Percentiles rank a stretch among this genome's conserved stretches.
phyloP scores from a whole-genome alignment of 108 stramenopile genomes.

The Mediolabrus comicus region DNA sequence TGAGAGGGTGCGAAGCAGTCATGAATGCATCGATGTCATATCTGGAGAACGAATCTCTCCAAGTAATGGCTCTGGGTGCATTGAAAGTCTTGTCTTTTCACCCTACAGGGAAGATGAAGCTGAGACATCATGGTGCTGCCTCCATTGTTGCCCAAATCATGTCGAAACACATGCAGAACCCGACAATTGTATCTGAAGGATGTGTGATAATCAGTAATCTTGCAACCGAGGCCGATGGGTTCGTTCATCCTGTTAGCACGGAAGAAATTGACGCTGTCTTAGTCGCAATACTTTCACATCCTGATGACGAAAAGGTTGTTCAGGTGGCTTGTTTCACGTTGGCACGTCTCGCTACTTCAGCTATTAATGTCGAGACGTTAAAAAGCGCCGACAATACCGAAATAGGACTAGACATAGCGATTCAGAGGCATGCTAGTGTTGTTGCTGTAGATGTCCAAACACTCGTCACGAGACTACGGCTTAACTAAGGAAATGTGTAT shows the following conservation, averaged over 20 bases:
- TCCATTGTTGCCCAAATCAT: slow-evolving; percentile 26
- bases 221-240: slow-evolving; percentile 18
- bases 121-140: slow-evolving; percentile 5
- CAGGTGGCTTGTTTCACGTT: slow-evolving; percentile 33
- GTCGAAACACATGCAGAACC: slow-evolving; percentile 14
- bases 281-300: slow-evolving; percentile 13
- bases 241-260: slow-evolving; percentile 16
- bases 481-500: no score
- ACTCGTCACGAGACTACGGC: slow-evolving; percentile 1
- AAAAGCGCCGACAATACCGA: neutral
- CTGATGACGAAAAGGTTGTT: slow-evolving; percentile 13
- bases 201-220: slow-evolving; percentile 38
- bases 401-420: slow-evolving; percentile 7
- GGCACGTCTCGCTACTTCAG: slow-evolving; percentile 10
- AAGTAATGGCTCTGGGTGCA: slow-evolving; percentile 32
- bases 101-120: slow-evolving; percentile 13
- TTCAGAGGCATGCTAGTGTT: slow-evolving; percentile 1
- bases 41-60: slow-evolving; percentile 14
- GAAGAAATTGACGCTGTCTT: slow-evolving; percentile 20
- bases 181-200: slow-evolving; percentile 37
- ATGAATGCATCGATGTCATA: slow-evolving; percentile 21
- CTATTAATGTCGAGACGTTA: slow-evolving; percentile 3
- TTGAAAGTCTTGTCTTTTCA: slow-evolving; percentile 35
- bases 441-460: slow-evolving; percentile 7
- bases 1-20: slow-evolving; percentile 34